Evolutionary conservation across 139 green algal species (phyloP).

Genomic region (Mesostigma viride): DNA sequence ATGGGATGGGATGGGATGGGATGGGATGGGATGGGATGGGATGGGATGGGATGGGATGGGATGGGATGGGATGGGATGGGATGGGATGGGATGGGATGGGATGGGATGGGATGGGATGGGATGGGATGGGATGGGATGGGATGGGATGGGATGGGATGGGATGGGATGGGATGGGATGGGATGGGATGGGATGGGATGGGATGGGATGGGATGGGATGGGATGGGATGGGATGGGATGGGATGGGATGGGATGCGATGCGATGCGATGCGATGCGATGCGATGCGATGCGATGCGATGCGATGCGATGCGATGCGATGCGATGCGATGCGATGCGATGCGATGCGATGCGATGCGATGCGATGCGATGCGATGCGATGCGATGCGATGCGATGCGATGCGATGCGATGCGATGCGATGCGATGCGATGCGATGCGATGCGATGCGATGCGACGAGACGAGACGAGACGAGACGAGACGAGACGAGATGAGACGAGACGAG

Average conservation of each 20-base stretch:
- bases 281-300: neutral
- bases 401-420: neutral
- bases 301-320: neutral
- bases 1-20: no score
- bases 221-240: neutral
- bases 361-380: neutral
- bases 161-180: neutral
- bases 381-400: neutral
- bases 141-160: neutral
- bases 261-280: neutral
- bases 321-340: neutral
- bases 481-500: no score
- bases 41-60: neutral
- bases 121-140: neutral
- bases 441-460: neutral
- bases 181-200: neutral
- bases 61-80: conserved; percentile 7
- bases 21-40: neutral
- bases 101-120: neutral
- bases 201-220: neutral
- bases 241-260: neutral
- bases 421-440: neutral
- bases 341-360: neutral
- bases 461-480: conserved; percentile 5
- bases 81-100: neutral